phyloP scores from a whole-genome alignment of 2,329 filamentous ascomycete species.

The Aspergillus costaricaensis region DNA sequence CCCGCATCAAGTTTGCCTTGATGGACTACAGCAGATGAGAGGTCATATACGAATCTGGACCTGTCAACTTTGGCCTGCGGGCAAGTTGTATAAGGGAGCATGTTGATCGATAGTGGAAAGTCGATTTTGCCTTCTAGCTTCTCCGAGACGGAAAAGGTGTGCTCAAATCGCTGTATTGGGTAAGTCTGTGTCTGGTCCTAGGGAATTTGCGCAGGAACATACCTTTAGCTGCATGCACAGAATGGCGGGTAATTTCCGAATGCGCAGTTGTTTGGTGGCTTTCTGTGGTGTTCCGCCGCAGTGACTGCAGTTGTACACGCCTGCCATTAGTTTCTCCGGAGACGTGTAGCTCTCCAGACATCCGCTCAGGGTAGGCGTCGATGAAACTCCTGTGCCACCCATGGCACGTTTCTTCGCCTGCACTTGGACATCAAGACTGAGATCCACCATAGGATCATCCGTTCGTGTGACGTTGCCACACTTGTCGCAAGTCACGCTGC shows the following conservation, averaged over 20 bases:
- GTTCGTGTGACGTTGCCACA: slow-evolving; percentile 81
- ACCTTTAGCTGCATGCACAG: slow-evolving; percentile 92
- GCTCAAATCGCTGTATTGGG: slow-evolving; percentile 66
- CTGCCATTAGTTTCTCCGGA: slow-evolving; percentile 70
- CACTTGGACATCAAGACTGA: slow-evolving; percentile 82
- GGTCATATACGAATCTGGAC: slow-evolving; percentile 74
- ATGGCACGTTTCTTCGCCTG: slow-evolving; percentile 59
- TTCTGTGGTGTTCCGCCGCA: slow-evolving; percentile 73
- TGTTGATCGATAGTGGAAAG: slow-evolving; percentile 84
- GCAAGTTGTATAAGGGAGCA: slow-evolving; percentile 83
- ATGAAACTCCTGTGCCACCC: slow-evolving; percentile 38
- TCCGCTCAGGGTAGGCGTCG: slow-evolving; percentile 62
- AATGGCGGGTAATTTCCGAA: slow-evolving; percentile 83
- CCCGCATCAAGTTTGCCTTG: slow-evolving; percentile 91
- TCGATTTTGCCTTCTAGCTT: slow-evolving; percentile 87
- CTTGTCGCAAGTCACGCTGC: slow-evolving; percentile 85
- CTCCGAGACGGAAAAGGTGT: slow-evolving; percentile 70
- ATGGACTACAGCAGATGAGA: slow-evolving; percentile 88
- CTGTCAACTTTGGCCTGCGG: slow-evolving; percentile 44
- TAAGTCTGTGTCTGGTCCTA: slow-evolving; percentile 9
- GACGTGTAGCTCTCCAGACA: slow-evolving; percentile 88
- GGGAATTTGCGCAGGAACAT: slow-evolving; percentile 13
- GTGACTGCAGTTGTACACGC: slow-evolving; percentile 82
- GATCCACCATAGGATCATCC: slow-evolving; percentile 85
- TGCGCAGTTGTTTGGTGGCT: slow-evolving; percentile 79